phyloP scores from a whole-genome alignment of 1,284 basidiomycete genomes.

The Cryptococcus floricola region DNA sequence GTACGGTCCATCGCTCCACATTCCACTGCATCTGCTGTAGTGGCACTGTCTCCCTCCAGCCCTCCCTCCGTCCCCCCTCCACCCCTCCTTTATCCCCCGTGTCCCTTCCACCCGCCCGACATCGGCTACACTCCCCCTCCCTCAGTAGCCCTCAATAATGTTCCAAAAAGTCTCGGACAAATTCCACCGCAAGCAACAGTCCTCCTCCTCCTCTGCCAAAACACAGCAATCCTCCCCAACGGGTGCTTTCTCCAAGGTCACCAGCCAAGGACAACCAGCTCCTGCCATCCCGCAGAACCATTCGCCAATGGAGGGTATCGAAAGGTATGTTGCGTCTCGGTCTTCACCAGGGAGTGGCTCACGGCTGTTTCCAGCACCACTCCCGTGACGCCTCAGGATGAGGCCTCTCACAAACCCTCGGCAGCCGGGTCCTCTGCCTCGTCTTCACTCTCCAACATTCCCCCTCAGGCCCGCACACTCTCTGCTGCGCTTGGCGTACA shows the following conservation, averaged over 20 bases:
- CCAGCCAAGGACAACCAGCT: background rate
- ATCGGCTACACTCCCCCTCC: no score
- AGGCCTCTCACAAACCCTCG: background rate
- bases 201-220: slow-evolving; percentile 17
- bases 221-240: slow-evolving; percentile 9
- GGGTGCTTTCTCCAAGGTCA: background rate
- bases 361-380: background rate
- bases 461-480: slow-evolving; percentile 27
- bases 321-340: slow-evolving; percentile 18
- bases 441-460: slow-evolving; percentile 30
- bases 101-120: no score
- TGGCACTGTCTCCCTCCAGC: background rate
- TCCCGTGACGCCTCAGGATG: background rate
- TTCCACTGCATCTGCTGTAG: background rate
- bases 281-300: slow-evolving; percentile 1
- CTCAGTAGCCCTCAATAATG: slow-evolving; percentile 18
- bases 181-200: slow-evolving; percentile 39
- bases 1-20: background rate
- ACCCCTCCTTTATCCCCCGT: background rate
- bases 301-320: slow-evolving; percentile 31
- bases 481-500: slow-evolving; percentile 31
- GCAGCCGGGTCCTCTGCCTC: slow-evolving; percentile 17
- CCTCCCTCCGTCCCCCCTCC: background rate
- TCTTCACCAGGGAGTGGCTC: slow-evolving; percentile 4
- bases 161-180: slow-evolving; percentile 47